These are phyloP conservation scores for Stentor roeselii DNA, from an alignment of 73 alveolate species.

Conservation along the genomic window DNA sequence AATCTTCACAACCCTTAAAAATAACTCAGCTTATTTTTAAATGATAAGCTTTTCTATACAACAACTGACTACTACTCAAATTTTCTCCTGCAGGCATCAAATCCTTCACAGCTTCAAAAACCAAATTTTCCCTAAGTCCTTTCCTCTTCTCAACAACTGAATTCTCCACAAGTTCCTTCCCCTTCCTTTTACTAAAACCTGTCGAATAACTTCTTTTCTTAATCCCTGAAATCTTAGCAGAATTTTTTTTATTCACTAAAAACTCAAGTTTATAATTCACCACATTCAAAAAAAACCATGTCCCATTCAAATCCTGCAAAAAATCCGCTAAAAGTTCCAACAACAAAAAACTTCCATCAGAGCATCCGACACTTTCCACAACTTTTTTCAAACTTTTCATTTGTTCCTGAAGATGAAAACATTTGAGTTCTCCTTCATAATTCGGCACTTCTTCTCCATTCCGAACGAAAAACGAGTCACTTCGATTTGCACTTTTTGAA, in stretches of 20 bases:
- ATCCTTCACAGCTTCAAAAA: neutral
- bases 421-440: neutral
- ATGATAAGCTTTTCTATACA: neutral
- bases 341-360: neutral
- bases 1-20: too few relatives aligned
- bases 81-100: neutral
- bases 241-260: neutral
- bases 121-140: neutral
- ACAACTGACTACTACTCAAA: neutral
- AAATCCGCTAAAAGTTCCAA: slow-evolving; percentile 15
- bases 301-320: neutral
- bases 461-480: slow-evolving; percentile 13
- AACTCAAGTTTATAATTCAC: neutral
- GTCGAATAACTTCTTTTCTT: too few relatives aligned
- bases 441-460: neutral
- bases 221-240: neutral
- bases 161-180: neutral
- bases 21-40: too few relatives aligned
- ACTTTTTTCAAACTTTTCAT: slow-evolving; percentile 3
- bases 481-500: neutral
- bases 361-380: neutral
- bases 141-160: neutral
- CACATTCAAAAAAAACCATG: slow-evolving; percentile 18
- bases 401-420: neutral
- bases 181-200: neutral